Conservation (phyloP, 257 asterid genomes). For the Petunia secreta region DNA sequence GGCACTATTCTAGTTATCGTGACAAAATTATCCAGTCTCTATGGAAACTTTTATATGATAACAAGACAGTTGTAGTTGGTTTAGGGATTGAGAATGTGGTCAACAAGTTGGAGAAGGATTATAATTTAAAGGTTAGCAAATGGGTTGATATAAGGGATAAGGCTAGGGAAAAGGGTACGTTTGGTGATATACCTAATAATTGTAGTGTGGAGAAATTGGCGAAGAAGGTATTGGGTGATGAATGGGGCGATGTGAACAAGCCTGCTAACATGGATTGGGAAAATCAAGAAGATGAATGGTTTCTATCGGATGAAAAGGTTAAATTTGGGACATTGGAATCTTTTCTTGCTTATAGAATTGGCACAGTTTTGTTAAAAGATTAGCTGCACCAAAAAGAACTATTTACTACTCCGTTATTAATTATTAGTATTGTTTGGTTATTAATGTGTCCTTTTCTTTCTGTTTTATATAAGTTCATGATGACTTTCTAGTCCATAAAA, state of each 20-base stretch:
- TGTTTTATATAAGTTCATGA: no score
- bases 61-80: neutral
- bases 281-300: neutral
- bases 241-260: neutral
- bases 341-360: neutral
- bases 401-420: no score
- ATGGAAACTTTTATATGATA: neutral
- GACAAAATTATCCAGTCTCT: no score
- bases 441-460: no score
- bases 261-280: neutral
- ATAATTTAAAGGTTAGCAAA: neutral
- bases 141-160: slow-evolving; percentile 1
- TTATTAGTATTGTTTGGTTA: no score
- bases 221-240: neutral
- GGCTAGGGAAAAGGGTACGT: neutral
- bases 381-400: no score
- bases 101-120: slow-evolving; percentile 5
- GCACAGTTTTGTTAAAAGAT: no score
- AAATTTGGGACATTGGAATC: slow-evolving; percentile 18
- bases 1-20: neutral
- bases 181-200: neutral
- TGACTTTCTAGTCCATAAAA: no score
- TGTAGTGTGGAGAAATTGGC: neutral
- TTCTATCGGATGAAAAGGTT: slow-evolving; percentile 8
- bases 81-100: neutral